Base-by-base conservation (phyloP, 2,329 filamentous ascomycete genomes). In the Penicillium hordei region DNA sequence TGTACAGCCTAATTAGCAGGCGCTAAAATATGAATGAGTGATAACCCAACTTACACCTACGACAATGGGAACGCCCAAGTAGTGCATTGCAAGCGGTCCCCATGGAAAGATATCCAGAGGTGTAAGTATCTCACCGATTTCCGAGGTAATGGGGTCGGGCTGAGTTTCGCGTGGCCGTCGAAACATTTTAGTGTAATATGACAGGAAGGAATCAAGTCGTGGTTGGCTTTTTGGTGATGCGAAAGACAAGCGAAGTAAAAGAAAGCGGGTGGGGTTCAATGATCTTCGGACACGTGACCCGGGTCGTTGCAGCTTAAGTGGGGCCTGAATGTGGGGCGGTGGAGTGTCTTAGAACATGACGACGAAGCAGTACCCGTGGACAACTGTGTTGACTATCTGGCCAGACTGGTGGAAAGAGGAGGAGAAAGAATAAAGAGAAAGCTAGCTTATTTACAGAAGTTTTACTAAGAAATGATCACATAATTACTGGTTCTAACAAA, bases 91-190 rank as follows among this genome's bases (percentile, higher is more conserved):
- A 33, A 31, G 27, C 6, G 44, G 44, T 10, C 29, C 44, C 44
- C 44, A 33, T 48, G 44, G 44, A 17, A 48, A 48, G n/a, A 48
- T 33, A 33, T 1, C 27, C 7, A 48, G 19, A 0, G 44, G 29
- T 4, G 44, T 0, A 33, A 48, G 44, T 0, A 33, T 0, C 0
- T 21, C 2, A 4, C 44, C 2, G 0, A 48, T 1, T 23, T 48
- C 44, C 0, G 7, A 33, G 0, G 19, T 17, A 4, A 33, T 33
- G 0, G n/a, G 17, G 7, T 48, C 29, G 23, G 27, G 44, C 1
- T 17, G 4, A 5, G 13, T 9, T 4, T 15, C 29, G 0, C 29
- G 44, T 23, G 29, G 43, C 1, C 1, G n/a, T 31, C 43, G 43
- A 13, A 44, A 4, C 42, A 44, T 44, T 9, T 44, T 29, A 0